Percentiles rank a stretch among this genome's conserved stretches.
These are phyloP conservation scores for Allium cepa DNA, from an alignment of 106 monocot species.

Conservation along the genomic window DNA sequence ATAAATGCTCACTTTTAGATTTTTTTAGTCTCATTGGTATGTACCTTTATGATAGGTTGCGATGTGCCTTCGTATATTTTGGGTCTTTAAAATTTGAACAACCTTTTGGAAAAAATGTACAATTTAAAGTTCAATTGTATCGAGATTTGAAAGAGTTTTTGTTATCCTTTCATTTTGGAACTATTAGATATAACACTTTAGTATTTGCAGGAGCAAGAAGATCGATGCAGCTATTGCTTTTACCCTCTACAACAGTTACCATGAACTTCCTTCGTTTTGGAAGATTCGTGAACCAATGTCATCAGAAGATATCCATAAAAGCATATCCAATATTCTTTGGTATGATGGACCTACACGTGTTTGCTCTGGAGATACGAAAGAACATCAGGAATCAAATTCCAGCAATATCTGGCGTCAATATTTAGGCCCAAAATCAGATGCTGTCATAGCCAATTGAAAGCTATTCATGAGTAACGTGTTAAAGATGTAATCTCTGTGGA, in stretches of 20 bases:
- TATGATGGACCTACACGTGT: slow-evolving; percentile 53
- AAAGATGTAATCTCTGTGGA: no score
- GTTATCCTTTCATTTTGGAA: no score
- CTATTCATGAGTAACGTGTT: no score
- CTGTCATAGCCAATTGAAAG: slow-evolving; percentile 19
- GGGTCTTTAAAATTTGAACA: no score
- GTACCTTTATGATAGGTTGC: no score
- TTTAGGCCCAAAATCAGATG: slow-evolving; percentile 37
- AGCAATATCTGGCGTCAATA: slow-evolving; percentile 51
- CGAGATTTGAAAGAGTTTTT: no score
- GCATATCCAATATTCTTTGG: slow-evolving; percentile 11
- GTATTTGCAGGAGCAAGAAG: slow-evolving; percentile 24
- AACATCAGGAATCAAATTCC: slow-evolving; percentile 9
- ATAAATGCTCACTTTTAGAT: no score
- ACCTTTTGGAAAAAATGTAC: no score
- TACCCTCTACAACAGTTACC: slow-evolving; percentile 46
- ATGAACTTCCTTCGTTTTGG: slow-evolving; percentile 55
- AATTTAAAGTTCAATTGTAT: no score
- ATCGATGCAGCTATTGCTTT: slow-evolving; percentile 31
- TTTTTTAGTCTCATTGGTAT: no score
- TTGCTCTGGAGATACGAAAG: slow-evolving; percentile 20
- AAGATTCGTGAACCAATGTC: slow-evolving; percentile 11
- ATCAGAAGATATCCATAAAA: neutral
- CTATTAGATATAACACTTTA: neutral
- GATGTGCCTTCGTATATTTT: no score